Base-by-base conservation (phyloP, 1,139 yeast species). In the Candida sp. region DNA sequence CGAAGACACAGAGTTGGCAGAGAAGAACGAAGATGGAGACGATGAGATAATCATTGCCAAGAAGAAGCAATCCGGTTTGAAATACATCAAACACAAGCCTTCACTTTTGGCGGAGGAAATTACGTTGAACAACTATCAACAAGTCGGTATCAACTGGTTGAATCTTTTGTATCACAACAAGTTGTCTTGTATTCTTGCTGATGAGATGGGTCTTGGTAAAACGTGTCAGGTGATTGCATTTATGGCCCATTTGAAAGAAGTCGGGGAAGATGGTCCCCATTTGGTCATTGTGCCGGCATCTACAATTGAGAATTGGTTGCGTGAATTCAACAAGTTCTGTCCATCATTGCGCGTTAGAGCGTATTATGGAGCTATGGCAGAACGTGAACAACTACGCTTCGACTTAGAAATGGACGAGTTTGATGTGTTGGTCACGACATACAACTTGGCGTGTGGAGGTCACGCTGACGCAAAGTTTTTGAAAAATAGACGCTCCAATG, bases 161-260 rank as follows among this genome's bases (percentile, higher is more conserved):
- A 81, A 87, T 57, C 69, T 94, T 50, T 75, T 96, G 38, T 94
- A 93, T 67, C 84, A 83, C 53, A 84, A 89, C 62, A 81, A 84
- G 26, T 76, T 94, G 51, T 91, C 98, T 7, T 93, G 99, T 71
- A 94, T 94, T 52, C 75, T 94, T 46, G 99, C 99, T 0, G 99
- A 94, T 70, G 99, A 94, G 68, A 92, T 93, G 98, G 98, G 98
- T 9, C 75, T 94, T 48, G 99, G 99, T 52, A 94, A 94, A 66
- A 94, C 98, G 0, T 89, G 97, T 68, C 98, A 94, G 70, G 97
- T 94, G 30, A 92, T 94, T 69, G 82, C 98, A n/a, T 93, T 94
- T 63, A 72, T 94, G 65, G 92, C 98, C 1, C 86, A 89, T 63
- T 77, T 94, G 60, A 89, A 90, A 63, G 88, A 90, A 58, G 90